Base-by-base conservation (phyloP, 768 basidiomycete genomes). In the Macrocybe gigantea region DNA sequence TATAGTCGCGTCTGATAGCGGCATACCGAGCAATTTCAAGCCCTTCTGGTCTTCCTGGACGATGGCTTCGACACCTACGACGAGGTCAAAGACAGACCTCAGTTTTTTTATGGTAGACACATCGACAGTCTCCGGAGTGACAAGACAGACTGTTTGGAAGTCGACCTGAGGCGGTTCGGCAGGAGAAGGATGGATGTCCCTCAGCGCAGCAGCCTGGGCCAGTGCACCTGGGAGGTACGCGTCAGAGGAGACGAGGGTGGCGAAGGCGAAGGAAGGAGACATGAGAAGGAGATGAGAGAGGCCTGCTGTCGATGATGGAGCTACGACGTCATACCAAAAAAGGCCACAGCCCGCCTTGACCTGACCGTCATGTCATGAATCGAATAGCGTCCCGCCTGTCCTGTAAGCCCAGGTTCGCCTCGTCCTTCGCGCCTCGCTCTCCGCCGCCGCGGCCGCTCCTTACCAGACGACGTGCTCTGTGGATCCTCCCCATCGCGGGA, bases 161-260 rank as follows among this genome's bases (percentile, higher is more conserved):
- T 83, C 74, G 49, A 83, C 77, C 60, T 81, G 75, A 45, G 82
- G 79, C 30, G 77, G 64, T 39, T 71, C 62, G 15, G 80, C 66
- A 6, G 83, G 79, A 38, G 68, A 65, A 12, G 79, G 74, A 59
- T 94, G 93, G 37, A 91, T 62, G 51, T 93, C 88, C 47, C 78
- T 79, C 55, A 99, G 77, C 11, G 95, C 88, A 46, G 87, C 88
- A 32, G 81, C 88, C 59, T 93, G 75, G 50, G 87, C 79, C 56
- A 98, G 83, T 33, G 88, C 93, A 46, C 96, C 96, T 33, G 92
- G 91, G 45, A 98, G 83, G 70, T 99, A 99, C 29, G 77, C 73
- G 62, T 94, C 87, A 31, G 93, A 91, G 48, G 95, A 93, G 59
- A 98, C 69, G 55, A 99, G 86, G 37, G 95, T 91, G n/a, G 87